These are phyloP conservation scores for Alternaria atra DNA, from an alignment of 2,329 filamentous ascomycete species.

Conservation along the genomic window DNA sequence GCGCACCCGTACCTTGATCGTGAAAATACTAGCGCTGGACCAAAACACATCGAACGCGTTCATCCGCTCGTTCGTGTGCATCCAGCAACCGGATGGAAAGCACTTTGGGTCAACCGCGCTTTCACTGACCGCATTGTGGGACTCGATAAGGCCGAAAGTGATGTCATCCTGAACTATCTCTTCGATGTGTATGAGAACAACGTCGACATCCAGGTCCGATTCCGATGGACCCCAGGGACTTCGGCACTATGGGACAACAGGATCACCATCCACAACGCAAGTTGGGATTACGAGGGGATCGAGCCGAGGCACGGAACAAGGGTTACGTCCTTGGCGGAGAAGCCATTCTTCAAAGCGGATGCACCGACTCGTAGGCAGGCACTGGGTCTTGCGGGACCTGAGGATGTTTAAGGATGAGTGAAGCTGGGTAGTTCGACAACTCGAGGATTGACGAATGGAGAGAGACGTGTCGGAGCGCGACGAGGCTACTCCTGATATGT, in stretches of 20 bases:
- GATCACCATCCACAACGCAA: conserved; percentile 78
- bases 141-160: conserved; percentile 73
- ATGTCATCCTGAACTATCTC: conserved; percentile 71
- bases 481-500: not conserved
- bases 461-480: not conserved
- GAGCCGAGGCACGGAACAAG: conserved; percentile 76
- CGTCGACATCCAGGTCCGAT: conserved; percentile 75
- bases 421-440: not conserved
- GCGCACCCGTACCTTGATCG: conserved; percentile 74
- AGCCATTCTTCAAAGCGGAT: conserved; percentile 71
- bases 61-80: conserved; percentile 76
- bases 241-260: conserved; percentile 77
- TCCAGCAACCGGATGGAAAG: conserved; percentile 78
- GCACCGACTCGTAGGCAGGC: conserved; percentile 74
- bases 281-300: conserved; percentile 75
- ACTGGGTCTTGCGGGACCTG: conserved; percentile 68
- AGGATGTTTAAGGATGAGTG: conserved; percentile 56
- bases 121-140: conserved; percentile 76
- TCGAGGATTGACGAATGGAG: no score
- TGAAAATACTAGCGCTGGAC: conserved; percentile 67
- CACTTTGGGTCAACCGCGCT: conserved; percentile 74
- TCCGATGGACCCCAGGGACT: conserved; percentile 73
- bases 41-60: conserved; percentile 71
- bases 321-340: conserved; percentile 75
- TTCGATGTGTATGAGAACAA: conserved; percentile 75